Conservation (phyloP, 805 yeast species). For the Spathaspora sp. region DNA sequence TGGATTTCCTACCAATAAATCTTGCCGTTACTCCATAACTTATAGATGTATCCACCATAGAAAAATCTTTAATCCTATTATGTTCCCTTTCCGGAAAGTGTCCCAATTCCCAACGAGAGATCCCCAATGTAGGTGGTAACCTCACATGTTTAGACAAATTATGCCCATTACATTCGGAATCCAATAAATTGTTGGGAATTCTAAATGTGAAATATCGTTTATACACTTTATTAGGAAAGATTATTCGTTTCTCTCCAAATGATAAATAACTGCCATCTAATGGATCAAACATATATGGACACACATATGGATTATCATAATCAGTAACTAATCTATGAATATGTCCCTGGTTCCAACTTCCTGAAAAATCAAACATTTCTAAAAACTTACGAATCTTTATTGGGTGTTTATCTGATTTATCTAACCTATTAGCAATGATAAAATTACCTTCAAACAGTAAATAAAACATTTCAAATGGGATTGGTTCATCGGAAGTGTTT, state of each 20-base stretch:
- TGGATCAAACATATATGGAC: slow-evolving; percentile 20
- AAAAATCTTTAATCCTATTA: slow-evolving; percentile 23
- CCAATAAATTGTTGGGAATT: slow-evolving; percentile 33
- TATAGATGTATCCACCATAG: slow-evolving; percentile 21
- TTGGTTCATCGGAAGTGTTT: slow-evolving; percentile 36
- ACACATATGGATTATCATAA: slow-evolving; percentile 8
- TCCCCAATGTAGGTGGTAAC: slow-evolving; percentile 35
- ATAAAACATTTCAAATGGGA: slow-evolving; percentile 62
- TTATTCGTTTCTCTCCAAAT: slow-evolving; percentile 11
- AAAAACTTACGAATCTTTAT: slow-evolving; percentile 29
- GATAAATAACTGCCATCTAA: slow-evolving; percentile 20
- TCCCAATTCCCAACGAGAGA: slow-evolving; percentile 12
- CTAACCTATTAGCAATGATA: slow-evolving; percentile 19
- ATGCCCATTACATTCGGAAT: slow-evolving; percentile 33
- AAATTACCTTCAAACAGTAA: slow-evolving; percentile 53
- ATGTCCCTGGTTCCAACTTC: slow-evolving; percentile 43
- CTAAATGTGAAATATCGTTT: slow-evolving; percentile 41
- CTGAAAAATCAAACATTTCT: slow-evolving; percentile 49
- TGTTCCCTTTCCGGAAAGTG: slow-evolving; percentile 7
- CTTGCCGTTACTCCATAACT: slow-evolving; percentile 33
- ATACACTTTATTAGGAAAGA: slow-evolving; percentile 22
- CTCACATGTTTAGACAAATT: slow-evolving; percentile 26
- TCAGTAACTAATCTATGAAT: slow-evolving; percentile 32
- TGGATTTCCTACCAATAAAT: slow-evolving; percentile 36
- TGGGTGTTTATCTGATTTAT: slow-evolving; percentile 10